phyloP scores from a whole-genome alignment of 73 alveolate species.

The Paramecium primaurelia region DNA sequence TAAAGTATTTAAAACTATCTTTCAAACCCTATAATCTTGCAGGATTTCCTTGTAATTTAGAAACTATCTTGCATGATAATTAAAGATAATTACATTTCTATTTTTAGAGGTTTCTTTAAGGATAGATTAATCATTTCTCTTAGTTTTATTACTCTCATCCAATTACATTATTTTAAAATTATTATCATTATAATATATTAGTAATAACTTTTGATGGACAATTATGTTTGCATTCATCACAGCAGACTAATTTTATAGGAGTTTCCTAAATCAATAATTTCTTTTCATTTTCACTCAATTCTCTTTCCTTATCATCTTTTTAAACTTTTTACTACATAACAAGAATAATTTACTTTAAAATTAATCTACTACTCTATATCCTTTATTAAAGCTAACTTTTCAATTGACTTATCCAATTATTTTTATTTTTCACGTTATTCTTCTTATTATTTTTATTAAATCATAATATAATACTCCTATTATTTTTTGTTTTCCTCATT shows the following conservation, averaged over 20 bases:
- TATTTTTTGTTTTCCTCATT: not conserved
- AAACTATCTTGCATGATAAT: not conserved
- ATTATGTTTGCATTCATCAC: constrained; percentile 36
- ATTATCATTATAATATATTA: constrained; percentile 16
- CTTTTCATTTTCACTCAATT: not conserved
- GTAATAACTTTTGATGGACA: constrained; percentile 17
- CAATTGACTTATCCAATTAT: not conserved
- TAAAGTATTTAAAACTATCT: constrained; percentile 62
- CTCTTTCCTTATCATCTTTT: not conserved
- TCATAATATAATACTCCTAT: not conserved
- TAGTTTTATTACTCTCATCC: not conserved
- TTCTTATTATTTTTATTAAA: not conserved
- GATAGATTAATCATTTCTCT: not conserved
- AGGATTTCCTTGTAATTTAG: constrained; percentile 21
- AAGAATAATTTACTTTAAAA: not conserved
- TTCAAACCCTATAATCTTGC: constrained; percentile 21
- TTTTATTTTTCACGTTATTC: not conserved
- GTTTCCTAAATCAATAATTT: not conserved
- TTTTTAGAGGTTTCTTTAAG: constrained; percentile 27
- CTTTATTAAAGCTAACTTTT: not conserved
- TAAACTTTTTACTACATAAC: not conserved
- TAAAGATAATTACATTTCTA: not conserved
- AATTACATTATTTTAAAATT: not conserved
- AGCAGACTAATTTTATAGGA: not conserved
- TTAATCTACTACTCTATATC: not conserved